phyloP scores from a whole-genome alignment of 2,329 filamentous ascomycete species.

The Setomelanomma holmii region DNA sequence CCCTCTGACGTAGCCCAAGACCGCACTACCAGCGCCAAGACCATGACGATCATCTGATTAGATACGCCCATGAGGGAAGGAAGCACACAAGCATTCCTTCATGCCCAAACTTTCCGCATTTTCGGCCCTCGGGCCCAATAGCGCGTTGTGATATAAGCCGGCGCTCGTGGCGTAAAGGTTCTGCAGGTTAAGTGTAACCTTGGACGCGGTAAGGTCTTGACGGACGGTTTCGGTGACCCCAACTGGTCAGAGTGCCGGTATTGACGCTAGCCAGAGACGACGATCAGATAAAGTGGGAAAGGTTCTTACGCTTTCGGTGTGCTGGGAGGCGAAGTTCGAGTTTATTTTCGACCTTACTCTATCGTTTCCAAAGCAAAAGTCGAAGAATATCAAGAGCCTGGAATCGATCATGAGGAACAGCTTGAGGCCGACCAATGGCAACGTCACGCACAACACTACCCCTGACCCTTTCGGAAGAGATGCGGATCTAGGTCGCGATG shows the following conservation, averaged over 20 bases:
- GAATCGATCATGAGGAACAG: conserved; percentile 14
- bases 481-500: too few relatives aligned
- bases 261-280: background rate
- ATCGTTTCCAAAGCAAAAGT: background rate
- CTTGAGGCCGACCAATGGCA: conserved; percentile 9
- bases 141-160: too few relatives aligned
- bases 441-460: too few relatives aligned
- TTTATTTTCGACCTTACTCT: background rate
- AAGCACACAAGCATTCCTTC: too few relatives aligned
- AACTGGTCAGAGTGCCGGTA: background rate
- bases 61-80: background rate
- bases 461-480: too few relatives aligned
- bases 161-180: background rate
- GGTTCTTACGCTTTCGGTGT: background rate
- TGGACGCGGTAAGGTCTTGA: background rate
- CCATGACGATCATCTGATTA: background rate
- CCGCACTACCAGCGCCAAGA: background rate
- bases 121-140: too few relatives aligned
- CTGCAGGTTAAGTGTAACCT: background rate
- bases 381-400: background rate
- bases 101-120: background rate
- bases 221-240: background rate
- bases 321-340: background rate
- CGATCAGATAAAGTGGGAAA: background rate
- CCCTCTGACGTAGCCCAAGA: background rate